Percentiles rank a stretch among this genome's conserved stretches.
Conservation (phyloP, 2,329 filamentous ascomycete species). For the Ophiosphaerella herpotricha region DNA sequence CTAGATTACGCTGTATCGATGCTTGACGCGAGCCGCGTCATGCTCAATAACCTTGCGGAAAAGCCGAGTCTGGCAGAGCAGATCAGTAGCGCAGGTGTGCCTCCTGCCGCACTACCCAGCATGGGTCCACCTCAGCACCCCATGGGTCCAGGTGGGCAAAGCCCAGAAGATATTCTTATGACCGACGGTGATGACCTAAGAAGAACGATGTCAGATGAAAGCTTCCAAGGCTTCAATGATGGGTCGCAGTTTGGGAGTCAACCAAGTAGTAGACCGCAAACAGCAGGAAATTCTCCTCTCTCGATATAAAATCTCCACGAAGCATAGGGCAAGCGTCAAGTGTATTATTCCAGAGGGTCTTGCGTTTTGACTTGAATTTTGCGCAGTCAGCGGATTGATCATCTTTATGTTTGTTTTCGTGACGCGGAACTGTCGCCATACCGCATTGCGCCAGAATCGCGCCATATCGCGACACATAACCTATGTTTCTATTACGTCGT, state of each 20-base stretch:
- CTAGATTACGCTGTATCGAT: slow-evolving; percentile 52
- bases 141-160: slow-evolving; percentile 10
- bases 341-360: not conserved
- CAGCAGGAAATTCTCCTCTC: slow-evolving; percentile 24
- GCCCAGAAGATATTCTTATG: slow-evolving; percentile 36
- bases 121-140: slow-evolving; percentile 25
- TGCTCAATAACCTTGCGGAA: slow-evolving; percentile 52
- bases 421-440: not conserved
- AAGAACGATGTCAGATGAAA: slow-evolving; percentile 28
- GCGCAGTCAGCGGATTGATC: not conserved
- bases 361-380: not conserved
- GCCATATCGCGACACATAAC: slow-evolving; percentile 20
- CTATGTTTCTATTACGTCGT: not conserved
- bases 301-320: slow-evolving; percentile 11
- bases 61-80: slow-evolving; percentile 49
- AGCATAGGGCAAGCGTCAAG: not conserved
- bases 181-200: slow-evolving; percentile 26
- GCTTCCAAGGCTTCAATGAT: slow-evolving; percentile 40
- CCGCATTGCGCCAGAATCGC: slow-evolving; percentile 17
- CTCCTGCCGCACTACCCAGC: slow-evolving; percentile 32
- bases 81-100: slow-evolving; percentile 46
- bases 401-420: slow-evolving; percentile 2
- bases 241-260: slow-evolving; percentile 30
- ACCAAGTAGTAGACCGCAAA: slow-evolving; percentile 25
- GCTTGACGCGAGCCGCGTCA: slow-evolving; percentile 50